Evolutionary conservation across 345 rosid genomes (phyloP), one percentile per base, ranked within the genome.

Genomic region (Aegle marmelos): DNA sequence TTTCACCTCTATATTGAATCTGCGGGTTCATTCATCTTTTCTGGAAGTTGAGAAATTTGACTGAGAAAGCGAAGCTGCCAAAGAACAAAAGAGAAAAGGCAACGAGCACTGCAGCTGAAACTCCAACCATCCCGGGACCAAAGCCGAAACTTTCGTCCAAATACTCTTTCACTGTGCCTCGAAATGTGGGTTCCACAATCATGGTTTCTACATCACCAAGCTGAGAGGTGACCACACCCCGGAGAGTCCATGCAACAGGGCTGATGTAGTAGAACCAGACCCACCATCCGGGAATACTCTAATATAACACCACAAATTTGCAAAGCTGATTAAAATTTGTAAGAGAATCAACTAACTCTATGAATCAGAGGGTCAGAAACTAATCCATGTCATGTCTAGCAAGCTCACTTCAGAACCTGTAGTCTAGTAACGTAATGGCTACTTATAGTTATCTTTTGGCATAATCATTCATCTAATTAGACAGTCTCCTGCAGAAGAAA

Each of bases 271-370:
- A 90, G 88, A 93, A 93, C 97, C 99, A 95, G 56, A 95, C 79
- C 99, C 98, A 93, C 99, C 98, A 95, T 79, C 83, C 92, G 0
- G 97, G 98, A 64, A 95, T 92, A 65, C 62, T 81, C 98, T 95
- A 86, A 74, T 79, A 76, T 14, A 16, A 76, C 10, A 10, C 48
- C 34, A 72, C 2, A 67, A 22, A 19, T 21, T 24, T 22, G 63
- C 3, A 24, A 41, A 30, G 45, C 70, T 6, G 54, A 34, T 70
- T 33, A 59, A 11, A 33, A 39, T 2, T 7, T 31, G 31, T 31
- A 1, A 16, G 4, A 64, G n/a, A 41, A 28, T 14, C 21, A 11
- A 13, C 17, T 3, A 53, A 6, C 7, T 50, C 7, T 17, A 36
- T 22, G 17, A 17, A 34, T 17, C 24, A 9, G 25, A 19, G 41